Evolutionary conservation across 2,329 filamentous ascomycete species (phyloP), one percentile per base, ranked within the genome.

Genomic region (Aureobasidium namibiae): DNA sequence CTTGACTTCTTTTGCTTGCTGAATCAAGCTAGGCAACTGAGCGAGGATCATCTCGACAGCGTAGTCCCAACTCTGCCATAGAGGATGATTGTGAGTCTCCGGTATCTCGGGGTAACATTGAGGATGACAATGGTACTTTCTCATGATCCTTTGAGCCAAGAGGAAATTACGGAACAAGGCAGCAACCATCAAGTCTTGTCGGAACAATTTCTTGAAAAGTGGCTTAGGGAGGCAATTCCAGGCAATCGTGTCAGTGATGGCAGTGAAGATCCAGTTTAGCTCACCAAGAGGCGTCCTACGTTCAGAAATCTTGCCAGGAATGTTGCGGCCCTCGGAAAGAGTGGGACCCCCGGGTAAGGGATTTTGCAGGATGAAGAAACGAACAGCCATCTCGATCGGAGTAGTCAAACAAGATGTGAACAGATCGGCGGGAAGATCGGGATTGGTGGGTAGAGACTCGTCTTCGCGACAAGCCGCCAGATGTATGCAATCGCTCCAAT

Each of bases 231-330:
- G 77, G 5, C 90, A 95, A 33, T 95, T 97, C 94, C 94, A 99
- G 0, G 94, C 94, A 67, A 99, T 99, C 1, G 92, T 97, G 71
- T 99, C 94, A 0, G 94, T 99, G 64, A 99, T 97, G 58, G 94
- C 94, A 0, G 94, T 99, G 70, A 99, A 97, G 36, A 99, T 99
- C 94, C 94, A 99, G 69, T 99, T 99, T 14, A 99, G 79, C 75
- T 99, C 94, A 63, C 94, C 94, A 34, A 99, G 81, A 9, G 94
- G 94, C 52, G 94, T 97, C 68, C 94, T 82, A 61, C 94, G 83
- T 74, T 99, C 94, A 69, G 96, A 92, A 42, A 97, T 82, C 63
- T 91, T 86, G 34, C 94, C 94, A 2, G 92, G 92, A 18, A 99
- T 87, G 67, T 90, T 89, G 72, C 90, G 88, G 42, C 92, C 92